Evolutionary conservation across 805 yeast genomes (phyloP), one percentile per base, ranked within the genome.

Genomic region (Metschnikowia amazonensis): DNA sequence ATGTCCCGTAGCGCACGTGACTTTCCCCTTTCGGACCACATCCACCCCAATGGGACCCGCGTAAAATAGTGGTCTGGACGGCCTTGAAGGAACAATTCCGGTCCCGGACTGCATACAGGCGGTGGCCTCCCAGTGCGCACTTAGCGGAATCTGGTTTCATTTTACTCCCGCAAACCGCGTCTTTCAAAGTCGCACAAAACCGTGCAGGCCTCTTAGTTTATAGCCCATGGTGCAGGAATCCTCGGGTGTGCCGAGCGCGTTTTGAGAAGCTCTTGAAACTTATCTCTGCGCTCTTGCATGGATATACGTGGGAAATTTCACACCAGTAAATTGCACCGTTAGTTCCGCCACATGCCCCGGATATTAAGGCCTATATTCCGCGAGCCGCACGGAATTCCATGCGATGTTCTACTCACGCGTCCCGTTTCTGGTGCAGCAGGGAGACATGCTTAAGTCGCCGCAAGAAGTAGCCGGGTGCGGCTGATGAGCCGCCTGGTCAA

Each of bases 231-330:
- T 24, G 39, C 39, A 14, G 28, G 29, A 23, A 10, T 24, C n/a
- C 39, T 36, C 40, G 40, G 31, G 11, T 18, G 31, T n/a, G 31
- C 31, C 31, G 40, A 16, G 32, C 32, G 31, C 14, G 31, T 17
- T 17, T 13, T 17, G 21, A 25, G 23, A 13, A 13, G 10, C 2
- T 25, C 16, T 11, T 10, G 16, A 25, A 36, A 25, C 31, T 20
- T 25, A 14, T 25, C 16, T 17, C 40, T n/a, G 31, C 21, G 24
- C 13, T 17, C 25, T 17, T 28, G 31, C 31, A 36, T 10, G 11
- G 21, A n/a, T n/a, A 25, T 35, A 10, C 23, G 38, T 24, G 14
- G 21, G 29, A 24, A 35, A 16, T 35, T 35, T 23, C 38, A 35
- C 29, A 5, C 20, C 23, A 9, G 18, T 20, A 3, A 10, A 9